Evolutionary conservation across 2,329 filamentous ascomycete genomes (phyloP).

Genomic region (Coniochaeta hoffmannii): DNA sequence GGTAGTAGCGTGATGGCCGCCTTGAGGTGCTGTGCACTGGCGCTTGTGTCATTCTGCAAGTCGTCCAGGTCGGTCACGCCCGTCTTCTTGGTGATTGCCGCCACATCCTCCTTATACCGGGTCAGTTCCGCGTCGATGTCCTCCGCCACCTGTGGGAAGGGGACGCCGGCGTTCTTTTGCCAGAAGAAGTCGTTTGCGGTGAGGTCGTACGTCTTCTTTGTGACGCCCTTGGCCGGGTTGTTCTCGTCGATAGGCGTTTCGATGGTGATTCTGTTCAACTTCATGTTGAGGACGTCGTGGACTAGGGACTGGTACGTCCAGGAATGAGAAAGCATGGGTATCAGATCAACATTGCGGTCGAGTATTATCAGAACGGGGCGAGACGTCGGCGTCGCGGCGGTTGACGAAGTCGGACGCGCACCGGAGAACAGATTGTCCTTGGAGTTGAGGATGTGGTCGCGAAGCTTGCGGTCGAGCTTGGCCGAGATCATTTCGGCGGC

Average conservation of each 20-base stretch:
- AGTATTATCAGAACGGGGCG: conserved; percentile 88
- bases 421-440: conserved; percentile 93
- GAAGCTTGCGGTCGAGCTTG: conserved; percentile 89
- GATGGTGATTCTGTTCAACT: conserved; percentile 80
- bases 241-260: conserved; percentile 74
- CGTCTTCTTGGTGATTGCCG: conserved; percentile 90
- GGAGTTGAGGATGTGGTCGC: conserved; percentile 94
- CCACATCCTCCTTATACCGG: conserved; percentile 91
- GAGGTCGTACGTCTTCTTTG: conserved; percentile 85
- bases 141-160: conserved; percentile 93
- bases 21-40: conserved; percentile 90
- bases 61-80: conserved; percentile 90
- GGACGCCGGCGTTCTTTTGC: conserved; percentile 81
- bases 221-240: conserved; percentile 65
- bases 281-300: conserved; percentile 50
- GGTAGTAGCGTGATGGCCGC: conserved; percentile 89
- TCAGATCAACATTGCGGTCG: conserved; percentile 90
- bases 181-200: conserved; percentile 93
- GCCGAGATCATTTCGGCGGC: conserved; percentile 91
- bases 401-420: conserved; percentile 44
- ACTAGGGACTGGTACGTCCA: conserved; percentile 76
- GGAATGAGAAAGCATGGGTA: conserved; percentile 98
- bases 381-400: conserved; percentile 58
- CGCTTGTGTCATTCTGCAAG: conserved; percentile 78
- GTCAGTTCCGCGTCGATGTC: conserved; percentile 87